Percentiles rank a stretch among this genome's conserved stretches.
Conservation (phyloP, 805 yeast species). For the Metschnikowia colocasiae region DNA sequence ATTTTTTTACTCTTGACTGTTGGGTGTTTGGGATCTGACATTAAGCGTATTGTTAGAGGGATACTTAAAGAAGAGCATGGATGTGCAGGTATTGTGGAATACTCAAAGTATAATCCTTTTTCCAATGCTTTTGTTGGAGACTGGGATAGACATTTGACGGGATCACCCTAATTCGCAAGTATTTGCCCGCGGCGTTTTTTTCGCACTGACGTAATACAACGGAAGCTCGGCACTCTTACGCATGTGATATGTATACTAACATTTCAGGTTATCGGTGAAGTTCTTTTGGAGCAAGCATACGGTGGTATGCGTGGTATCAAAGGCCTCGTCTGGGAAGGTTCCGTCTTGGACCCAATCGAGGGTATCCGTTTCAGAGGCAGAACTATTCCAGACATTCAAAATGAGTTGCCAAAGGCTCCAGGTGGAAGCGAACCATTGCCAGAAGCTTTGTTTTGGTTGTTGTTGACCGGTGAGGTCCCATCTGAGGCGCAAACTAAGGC, state of each 20-base stretch:
- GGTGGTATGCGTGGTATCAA: constrained; percentile 83
- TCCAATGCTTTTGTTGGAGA: not conserved
- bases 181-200: constrained; percentile 4
- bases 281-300: constrained; percentile 31
- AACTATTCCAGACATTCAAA: constrained; percentile 70
- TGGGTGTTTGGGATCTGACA: not conserved
- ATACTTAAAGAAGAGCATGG: not conserved
- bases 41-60: not conserved
- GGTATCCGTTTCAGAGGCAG: constrained; percentile 79
- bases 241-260: constrained; percentile 17
- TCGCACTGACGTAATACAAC: constrained; percentile 5
- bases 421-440: constrained; percentile 65
- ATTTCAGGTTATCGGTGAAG: constrained; percentile 42
- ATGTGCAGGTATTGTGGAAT: not conserved
- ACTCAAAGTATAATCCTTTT: not conserved
- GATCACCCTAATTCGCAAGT: not conserved
- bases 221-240: not conserved
- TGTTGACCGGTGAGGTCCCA: constrained; percentile 73
- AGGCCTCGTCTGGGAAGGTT: constrained; percentile 77
- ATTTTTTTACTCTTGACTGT: not conserved
- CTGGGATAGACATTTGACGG: not conserved
- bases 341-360: constrained; percentile 68
- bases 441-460: constrained; percentile 73
- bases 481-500: constrained; percentile 53
- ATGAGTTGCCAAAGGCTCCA: constrained; percentile 56